phyloP scores from a whole-genome alignment of 2,329 filamentous ascomycete species.

The Pseudopithomyces maydicus region DNA sequence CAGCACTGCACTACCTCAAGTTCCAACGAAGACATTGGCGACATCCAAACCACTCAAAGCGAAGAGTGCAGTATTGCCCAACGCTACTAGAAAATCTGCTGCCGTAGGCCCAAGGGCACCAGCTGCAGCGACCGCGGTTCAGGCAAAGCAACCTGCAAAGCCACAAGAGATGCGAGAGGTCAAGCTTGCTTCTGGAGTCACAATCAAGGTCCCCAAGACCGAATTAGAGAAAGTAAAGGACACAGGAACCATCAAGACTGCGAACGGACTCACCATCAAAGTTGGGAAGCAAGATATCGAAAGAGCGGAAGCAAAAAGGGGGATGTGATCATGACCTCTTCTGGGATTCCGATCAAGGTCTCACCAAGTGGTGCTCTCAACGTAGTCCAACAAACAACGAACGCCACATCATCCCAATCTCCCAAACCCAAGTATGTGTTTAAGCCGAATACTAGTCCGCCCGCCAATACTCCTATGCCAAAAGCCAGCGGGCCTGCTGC shows the following conservation, averaged over 20 bases:
- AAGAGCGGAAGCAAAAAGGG: constrained; percentile 36
- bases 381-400: constrained; percentile 16
- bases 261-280: constrained; percentile 36
- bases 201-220: constrained; percentile 38
- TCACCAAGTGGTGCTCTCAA: constrained; percentile 31
- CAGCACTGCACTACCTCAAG: constrained; percentile 32
- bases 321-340: constrained; percentile 30
- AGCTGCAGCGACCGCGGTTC: constrained; percentile 7
- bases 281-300: constrained; percentile 39
- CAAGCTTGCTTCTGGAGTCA: constrained; percentile 36
- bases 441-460: constrained; percentile 3
- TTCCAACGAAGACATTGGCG: constrained; percentile 27
- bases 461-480: neutral
- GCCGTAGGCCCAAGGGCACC: constrained; percentile 11
- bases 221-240: constrained; percentile 39
- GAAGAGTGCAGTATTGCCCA: constrained; percentile 27
- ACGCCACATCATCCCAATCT: neutral
- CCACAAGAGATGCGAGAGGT: constrained; percentile 34
- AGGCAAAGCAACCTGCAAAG: constrained; percentile 13
- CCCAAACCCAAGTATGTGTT: constrained; percentile 16
- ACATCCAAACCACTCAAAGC: constrained; percentile 26
- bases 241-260: constrained; percentile 34
- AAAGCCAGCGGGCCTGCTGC: constrained; percentile 2
- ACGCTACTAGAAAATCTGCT: constrained; percentile 18
- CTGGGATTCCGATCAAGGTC: constrained; percentile 40